Base-by-base conservation (phyloP, 352 stramenopile species). In the Phytopythium oedochilum region DNA sequence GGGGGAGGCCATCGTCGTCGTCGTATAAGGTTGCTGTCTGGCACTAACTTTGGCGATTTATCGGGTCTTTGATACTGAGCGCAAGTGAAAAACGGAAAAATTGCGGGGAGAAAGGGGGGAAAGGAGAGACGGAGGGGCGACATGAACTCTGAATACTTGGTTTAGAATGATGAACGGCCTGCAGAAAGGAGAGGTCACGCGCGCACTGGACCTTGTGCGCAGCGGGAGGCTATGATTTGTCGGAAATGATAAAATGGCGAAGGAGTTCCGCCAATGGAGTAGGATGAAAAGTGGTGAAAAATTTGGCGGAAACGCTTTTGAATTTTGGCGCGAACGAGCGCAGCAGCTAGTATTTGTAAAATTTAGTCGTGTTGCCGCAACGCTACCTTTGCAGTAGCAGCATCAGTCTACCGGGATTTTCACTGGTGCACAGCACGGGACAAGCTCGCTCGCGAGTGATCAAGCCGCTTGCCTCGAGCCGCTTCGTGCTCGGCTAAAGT, bases 41-140 rank as follows among this genome's bases (percentile, higher is more conserved):
- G 14, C 55, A 81, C 79, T 78, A 87, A 89, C 69, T 87, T 85
- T 68, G 69, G 66, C 72, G 65, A 75, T 72, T 70, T 83, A 79
- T 76, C 73, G 70, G 64, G 55, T 77, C 7, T 75, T 65, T 68
- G 54, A 61, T 52, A 52, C 45, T 52, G 45, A 52, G 9, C 45
- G 28, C 28, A 35, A 52, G 45, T 52, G 45, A 39, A 52, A 38
- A 23, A 0, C 2, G 15, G 38, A 25, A 25, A 14, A n/a, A 6
- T 8, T 14, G 36, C 25, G 17, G 22, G 14, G 34, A n/a, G 20
- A 34, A 23, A 17, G 35, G 29, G 18, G 35, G 9, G 36, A 17
- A 23, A n/a, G 10, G 3, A 9, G 49, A 17, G 23, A 45, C 10
- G 20, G 47, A 53, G 31, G 47, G 47, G 47, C 20, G 47, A 53